Percentiles rank a stretch among this genome's conserved stretches.
These are phyloP conservation scores for Multifurca ochricompacta DNA, from an alignment of 768 basidiomycete genomes.

Conservation along the genomic window DNA sequence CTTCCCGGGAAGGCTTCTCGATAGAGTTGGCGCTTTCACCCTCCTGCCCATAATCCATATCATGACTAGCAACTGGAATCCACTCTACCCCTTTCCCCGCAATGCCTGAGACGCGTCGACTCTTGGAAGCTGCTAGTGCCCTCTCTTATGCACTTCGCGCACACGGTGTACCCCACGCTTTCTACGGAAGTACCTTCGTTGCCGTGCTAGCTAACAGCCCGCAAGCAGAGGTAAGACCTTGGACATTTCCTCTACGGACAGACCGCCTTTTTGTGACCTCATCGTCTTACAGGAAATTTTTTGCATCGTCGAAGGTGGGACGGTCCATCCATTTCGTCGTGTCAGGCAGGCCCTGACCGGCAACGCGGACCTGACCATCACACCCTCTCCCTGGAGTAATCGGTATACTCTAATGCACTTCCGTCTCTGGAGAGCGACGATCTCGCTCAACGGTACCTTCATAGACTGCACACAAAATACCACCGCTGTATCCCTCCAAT, in stretches of 20 bases:
- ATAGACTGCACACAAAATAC: slow-evolving; percentile 68
- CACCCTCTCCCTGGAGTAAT: slow-evolving; percentile 80
- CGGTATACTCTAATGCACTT: slow-evolving; percentile 39
- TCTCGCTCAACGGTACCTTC: slow-evolving; percentile 14
- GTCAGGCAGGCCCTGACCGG: slow-evolving; percentile 68
- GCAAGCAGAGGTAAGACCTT: slow-evolving; percentile 50
- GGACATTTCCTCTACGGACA: slow-evolving; percentile 18
- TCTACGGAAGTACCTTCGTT: slow-evolving; percentile 67
- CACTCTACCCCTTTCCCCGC: slow-evolving; percentile 24
- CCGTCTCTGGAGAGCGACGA: slow-evolving; percentile 2
- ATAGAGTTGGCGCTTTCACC: slow-evolving; percentile 16
- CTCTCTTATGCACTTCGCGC: slow-evolving; percentile 58
- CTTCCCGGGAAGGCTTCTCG: slow-evolving; percentile 14
- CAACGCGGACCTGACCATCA: slow-evolving; percentile 55
- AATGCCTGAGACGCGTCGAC: slow-evolving; percentile 67
- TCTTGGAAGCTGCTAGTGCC: slow-evolving; percentile 68
- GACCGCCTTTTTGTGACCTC: slow-evolving; percentile 3
- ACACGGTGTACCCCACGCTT: slow-evolving; percentile 65
- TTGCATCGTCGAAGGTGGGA: slow-evolving; percentile 76
- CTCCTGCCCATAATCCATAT: slow-evolving; percentile 31
- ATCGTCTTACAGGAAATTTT: slow-evolving; percentile 57
- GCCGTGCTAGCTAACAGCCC: slow-evolving; percentile 60
- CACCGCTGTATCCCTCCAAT: slow-evolving; percentile 69
- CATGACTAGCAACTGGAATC: slow-evolving; percentile 44
- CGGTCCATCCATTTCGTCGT: slow-evolving; percentile 65